Evolutionary conservation across 306 rosid species (phyloP).

Genomic region (Hippophae tibetana): DNA sequence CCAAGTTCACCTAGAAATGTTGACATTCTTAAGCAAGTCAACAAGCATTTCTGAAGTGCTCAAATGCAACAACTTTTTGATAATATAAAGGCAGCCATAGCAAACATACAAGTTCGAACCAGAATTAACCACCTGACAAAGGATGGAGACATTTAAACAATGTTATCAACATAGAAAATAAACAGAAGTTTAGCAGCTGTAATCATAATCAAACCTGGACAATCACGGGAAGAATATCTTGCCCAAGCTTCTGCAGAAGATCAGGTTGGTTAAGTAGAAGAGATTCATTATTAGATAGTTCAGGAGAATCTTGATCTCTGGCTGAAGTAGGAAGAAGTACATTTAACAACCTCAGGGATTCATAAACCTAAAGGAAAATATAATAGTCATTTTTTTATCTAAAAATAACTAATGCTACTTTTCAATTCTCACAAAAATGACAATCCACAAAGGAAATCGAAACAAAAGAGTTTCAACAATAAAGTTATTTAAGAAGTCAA

Average conservation of each 20-base stretch:
- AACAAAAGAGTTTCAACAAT: background rate
- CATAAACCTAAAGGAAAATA: slow-evolving; percentile 48
- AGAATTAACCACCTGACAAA: slow-evolving; percentile 71
- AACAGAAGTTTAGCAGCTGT: slow-evolving; percentile 6
- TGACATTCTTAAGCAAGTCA: slow-evolving; percentile 55
- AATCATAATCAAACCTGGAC: slow-evolving; percentile 63
- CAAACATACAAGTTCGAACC: slow-evolving; percentile 85
- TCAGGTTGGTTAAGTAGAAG: slow-evolving; percentile 49
- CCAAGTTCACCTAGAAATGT: slow-evolving; percentile 73
- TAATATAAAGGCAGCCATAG: slow-evolving; percentile 68
- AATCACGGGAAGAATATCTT: slow-evolving; percentile 67
- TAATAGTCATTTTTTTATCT: background rate
- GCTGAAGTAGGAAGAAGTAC: slow-evolving; percentile 69
- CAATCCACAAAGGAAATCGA: background rate
- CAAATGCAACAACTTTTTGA: slow-evolving; percentile 66
- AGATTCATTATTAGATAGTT: slow-evolving; percentile 44
- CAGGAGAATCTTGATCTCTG: slow-evolving; percentile 49
- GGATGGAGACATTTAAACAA: slow-evolving; percentile 19
- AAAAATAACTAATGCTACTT: too few species aligned
- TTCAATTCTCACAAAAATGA: background rate
- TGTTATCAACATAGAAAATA: slow-evolving; percentile 3
- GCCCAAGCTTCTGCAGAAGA: slow-evolving; percentile 63
- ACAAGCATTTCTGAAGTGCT: slow-evolving; percentile 69
- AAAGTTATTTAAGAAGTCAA: background rate
- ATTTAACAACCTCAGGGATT: slow-evolving; percentile 75